phyloP scores from a whole-genome alignment of 768 basidiomycete species.

The Tricholoma sp. region DNA sequence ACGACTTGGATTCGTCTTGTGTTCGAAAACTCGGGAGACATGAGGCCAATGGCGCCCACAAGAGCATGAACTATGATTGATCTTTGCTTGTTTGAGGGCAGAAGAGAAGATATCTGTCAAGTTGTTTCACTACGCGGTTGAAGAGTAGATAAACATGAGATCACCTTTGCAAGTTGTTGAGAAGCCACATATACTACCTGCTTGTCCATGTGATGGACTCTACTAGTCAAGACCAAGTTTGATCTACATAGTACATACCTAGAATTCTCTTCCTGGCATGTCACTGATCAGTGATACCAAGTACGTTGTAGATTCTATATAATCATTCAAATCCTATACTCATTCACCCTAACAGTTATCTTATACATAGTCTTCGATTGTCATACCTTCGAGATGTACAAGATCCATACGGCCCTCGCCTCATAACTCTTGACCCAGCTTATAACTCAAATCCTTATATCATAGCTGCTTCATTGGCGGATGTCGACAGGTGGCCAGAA shows the following conservation, averaged over 20 bases:
- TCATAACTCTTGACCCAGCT: conserved; percentile 75
- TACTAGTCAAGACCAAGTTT: too few relatives aligned
- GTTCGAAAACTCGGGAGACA: conserved; percentile 26
- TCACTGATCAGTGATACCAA: conserved; percentile 62
- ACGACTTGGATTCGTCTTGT: conserved; percentile 38
- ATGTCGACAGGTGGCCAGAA: conserved; percentile 81
- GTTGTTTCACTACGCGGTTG: not conserved
- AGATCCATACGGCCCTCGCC: conserved; percentile 76
- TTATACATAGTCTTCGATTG: conserved; percentile 82
- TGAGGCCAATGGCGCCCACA: conserved; percentile 45
- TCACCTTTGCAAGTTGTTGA: conserved; percentile 4
- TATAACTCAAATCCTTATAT: conserved; percentile 83
- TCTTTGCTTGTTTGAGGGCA: conserved; percentile 67
- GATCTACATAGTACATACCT: too few relatives aligned
- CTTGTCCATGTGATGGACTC: not conserved
- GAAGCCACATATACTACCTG: conserved; percentile 1
- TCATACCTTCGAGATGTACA: conserved; percentile 86
- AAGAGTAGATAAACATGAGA: not conserved
- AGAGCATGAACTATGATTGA: conserved; percentile 65
- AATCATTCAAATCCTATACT: not conserved
- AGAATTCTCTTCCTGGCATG: conserved; percentile 29
- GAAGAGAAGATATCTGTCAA: conserved; percentile 37
- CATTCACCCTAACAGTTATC: conserved; percentile 33
- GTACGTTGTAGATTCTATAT: conserved; percentile 27
- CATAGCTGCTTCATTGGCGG: conserved; percentile 71